A percentile compares a stretch with the other conserved stretches of the same genome.
Conservation (phyloP, 1,284 basidiomycete species). For the Malassezia obtusa region DNA sequence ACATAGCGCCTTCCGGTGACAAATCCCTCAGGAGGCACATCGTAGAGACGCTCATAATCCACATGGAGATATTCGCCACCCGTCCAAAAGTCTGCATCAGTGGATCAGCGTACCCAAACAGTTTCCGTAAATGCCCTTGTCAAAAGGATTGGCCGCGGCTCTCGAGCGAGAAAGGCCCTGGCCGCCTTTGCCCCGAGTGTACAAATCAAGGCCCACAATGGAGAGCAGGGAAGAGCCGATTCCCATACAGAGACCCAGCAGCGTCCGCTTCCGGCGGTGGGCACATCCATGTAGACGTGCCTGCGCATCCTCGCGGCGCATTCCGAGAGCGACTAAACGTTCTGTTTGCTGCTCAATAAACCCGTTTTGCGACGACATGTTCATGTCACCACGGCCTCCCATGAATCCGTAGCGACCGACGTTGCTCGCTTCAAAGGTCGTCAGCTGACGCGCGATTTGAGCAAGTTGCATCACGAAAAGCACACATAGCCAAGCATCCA, state of each 20-base stretch:
- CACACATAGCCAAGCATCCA: conserved; percentile 83
- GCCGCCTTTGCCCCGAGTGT: conserved; percentile 77
- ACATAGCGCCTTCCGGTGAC: background rate
- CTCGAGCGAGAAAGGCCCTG: conserved; percentile 60
- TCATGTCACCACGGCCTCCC: conserved; percentile 55
- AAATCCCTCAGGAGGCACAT: conserved; percentile 53
- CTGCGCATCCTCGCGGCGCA: conserved; percentile 1
- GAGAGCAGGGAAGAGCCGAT: conserved; percentile 63
- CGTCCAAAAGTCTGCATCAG: conserved; percentile 76
- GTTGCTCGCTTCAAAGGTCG: conserved; percentile 89
- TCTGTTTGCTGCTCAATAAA: conserved; percentile 14
- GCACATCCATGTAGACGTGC: conserved; percentile 2
- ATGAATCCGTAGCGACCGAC: conserved; percentile 90
- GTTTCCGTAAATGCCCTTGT: too few species aligned
- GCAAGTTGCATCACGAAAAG: conserved; percentile 76
- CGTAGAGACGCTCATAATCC: conserved; percentile 79
- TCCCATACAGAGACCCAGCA: background rate
- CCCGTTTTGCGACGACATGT: conserved; percentile 11
- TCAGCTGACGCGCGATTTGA: conserved; percentile 89
- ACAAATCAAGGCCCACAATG: conserved; percentile 80
- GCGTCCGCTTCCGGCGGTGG: background rate
- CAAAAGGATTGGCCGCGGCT: conserved; percentile 82
- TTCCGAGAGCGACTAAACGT: background rate
- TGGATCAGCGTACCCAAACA: too few species aligned
- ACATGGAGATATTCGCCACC: conserved; percentile 72